These are phyloP conservation scores for Rhodotorula paludigena DNA, from an alignment of 768 basidiomycete species.

Conservation along the genomic window DNA sequence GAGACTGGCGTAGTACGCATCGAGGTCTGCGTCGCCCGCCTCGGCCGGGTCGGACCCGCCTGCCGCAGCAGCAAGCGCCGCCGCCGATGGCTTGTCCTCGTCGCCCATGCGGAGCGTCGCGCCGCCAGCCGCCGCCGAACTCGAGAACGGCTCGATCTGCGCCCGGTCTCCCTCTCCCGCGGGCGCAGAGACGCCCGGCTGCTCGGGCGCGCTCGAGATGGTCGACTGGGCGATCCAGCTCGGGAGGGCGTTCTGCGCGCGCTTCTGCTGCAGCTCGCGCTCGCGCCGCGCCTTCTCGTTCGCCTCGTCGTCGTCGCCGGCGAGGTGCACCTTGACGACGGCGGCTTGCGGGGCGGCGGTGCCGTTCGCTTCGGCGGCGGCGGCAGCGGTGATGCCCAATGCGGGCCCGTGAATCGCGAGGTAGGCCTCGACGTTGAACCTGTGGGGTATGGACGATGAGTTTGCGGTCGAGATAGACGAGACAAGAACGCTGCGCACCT, in stretches of 20 bases:
- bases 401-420: slow-evolving; percentile 54
- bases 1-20: slow-evolving; percentile 43
- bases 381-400: slow-evolving; percentile 69
- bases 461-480: too few species aligned
- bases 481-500: slow-evolving; percentile 55
- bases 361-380: slow-evolving; percentile 44
- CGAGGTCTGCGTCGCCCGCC: slow-evolving; percentile 28
- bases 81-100: slow-evolving; percentile 7
- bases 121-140: not conserved
- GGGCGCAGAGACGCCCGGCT: slow-evolving; percentile 17
- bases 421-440: slow-evolving; percentile 48
- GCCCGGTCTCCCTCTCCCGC: slow-evolving; percentile 48
- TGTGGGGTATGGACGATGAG: not conserved
- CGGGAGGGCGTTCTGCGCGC: slow-evolving; percentile 84
- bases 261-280: slow-evolving; percentile 73
- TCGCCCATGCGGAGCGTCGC: slow-evolving; percentile 16
- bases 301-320: slow-evolving; percentile 79
- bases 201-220: slow-evolving; percentile 78
- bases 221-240: slow-evolving; percentile 95
- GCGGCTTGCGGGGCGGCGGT: slow-evolving; percentile 57
- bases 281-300: slow-evolving; percentile 67
- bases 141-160: not conserved
- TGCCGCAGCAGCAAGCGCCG: not conserved
- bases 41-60: not conserved
- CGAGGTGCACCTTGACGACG: slow-evolving; percentile 69